Conservation (phyloP, 306 rosid species). For the Prunus persica region Prunus_persica_NCBIv2 NC_034011.1:9543501-9544000, state of each 20-base stretch:
- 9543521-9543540: slow-evolving; percentile 74
- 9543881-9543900: slow-evolving; percentile 17
- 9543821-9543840: not conserved
- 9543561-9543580: not conserved
- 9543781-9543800: not conserved
- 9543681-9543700: slow-evolving; percentile 76
- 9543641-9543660: slow-evolving; percentile 77
- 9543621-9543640: not conserved
- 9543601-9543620: not conserved
- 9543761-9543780: not conserved
- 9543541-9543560: slow-evolving; percentile 73
- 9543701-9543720: slow-evolving; percentile 78
- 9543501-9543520: slow-evolving; percentile 39
- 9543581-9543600: not conserved
- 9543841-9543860: not conserved
- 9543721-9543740: slow-evolving; percentile 75
- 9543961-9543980: slow-evolving; percentile 6
- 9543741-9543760: slow-evolving; percentile 67
- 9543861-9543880: not conserved
- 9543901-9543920: slow-evolving; percentile 13
- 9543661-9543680: slow-evolving; percentile 85
- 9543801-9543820: not conserved
- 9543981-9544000: slow-evolving; percentile 15
- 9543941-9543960: not conserved
- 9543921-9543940: not conserved